Conservation (phyloP, 176 grass and related monocot genomes). For the Triticum timopheevii region DNA sequence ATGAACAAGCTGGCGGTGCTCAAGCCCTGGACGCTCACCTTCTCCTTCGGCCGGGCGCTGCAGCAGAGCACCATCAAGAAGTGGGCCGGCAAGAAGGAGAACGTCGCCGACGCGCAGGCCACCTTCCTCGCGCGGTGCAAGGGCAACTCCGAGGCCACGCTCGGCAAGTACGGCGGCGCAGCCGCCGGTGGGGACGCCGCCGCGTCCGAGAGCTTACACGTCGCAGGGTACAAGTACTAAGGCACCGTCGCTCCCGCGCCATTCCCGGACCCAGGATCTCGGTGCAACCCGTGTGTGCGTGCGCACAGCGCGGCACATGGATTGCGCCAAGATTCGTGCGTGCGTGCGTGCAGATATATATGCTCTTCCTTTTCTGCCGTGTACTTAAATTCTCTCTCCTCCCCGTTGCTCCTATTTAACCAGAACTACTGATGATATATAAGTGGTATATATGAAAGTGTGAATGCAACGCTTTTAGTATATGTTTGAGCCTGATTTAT, state of each 20-base stretch:
- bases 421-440: conserved; percentile 13
- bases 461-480: not conserved
- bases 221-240: conserved; percentile 86
- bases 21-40: conserved; percentile 88
- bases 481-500: not conserved
- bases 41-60: conserved; percentile 93
- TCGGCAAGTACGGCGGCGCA: conserved; percentile 72
- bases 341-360: conserved; percentile 28
- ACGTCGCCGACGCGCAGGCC: conserved; percentile 68
- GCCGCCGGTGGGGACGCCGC: conserved; percentile 45
- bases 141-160: conserved; percentile 76
- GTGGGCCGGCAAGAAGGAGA: conserved; percentile 85
- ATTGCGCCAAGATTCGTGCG: conserved; percentile 4
- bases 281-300: not conserved
- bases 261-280: not conserved
- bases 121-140: conserved; percentile 76
- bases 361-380: not conserved
- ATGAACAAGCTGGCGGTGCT: conserved; percentile 91
- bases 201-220: conserved; percentile 86
- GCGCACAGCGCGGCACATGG: not conserved
- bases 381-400: not conserved
- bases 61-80: conserved; percentile 98
- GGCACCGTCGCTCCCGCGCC: not conserved
- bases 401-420: conserved; percentile 11
- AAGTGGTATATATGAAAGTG: not conserved